Base-by-base conservation (phyloP, 495 filamentous ascomycete genomes). In the Apodospora peruviana region DNA sequence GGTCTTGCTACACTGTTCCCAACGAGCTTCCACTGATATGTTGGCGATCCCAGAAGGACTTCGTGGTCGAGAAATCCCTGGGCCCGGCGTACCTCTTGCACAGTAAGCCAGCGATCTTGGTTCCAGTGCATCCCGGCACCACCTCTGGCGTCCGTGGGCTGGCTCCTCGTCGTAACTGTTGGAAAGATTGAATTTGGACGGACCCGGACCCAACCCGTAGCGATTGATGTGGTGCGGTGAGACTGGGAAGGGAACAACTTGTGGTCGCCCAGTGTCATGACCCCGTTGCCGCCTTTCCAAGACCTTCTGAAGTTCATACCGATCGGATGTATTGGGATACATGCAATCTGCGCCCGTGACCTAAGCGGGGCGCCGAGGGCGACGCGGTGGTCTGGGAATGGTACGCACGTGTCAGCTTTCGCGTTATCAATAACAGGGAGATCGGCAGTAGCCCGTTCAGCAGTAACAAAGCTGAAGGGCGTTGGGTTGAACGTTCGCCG, bases 1-100 rank as follows among this genome's bases (percentile, higher is more conserved):
- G 71, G 70, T 19, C 84, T 74, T n/a, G 81, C 76, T 2, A 90
- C 87, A 42, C 78, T 81, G 58, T 91, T 90, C 0, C 86, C 87
- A 12, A 88, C 67, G 32, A 86, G 74, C 47, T 73, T 78, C 67
- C 76, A 81, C 53, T 82, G 77, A 11, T 79, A 62, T 0, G 44
- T 29, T 1, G 70, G 53, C 5, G 41, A 46, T 0, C 85, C 87
- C 10, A 89, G 51, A 1, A 91, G 51, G 0, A 90, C 74, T 35
- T 89, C 86, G 14, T 83, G 43, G 48, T 90, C 85, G 0, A 68
- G 80, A 42, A 81, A 82, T 0, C 83, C 77, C 65, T 91, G 87
- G 0, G 77, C 83, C 7, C 84, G 65, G 0, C 82, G 62, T 2
- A 68, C 74, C 65, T 91, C 87, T 70, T 81, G 67, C 11, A 88